A percentile compares a stretch with the other conserved stretches of the same genome.
phyloP scores from a whole-genome alignment of 495 filamentous ascomycete genomes.

The Neurospora sp. region DNA sequence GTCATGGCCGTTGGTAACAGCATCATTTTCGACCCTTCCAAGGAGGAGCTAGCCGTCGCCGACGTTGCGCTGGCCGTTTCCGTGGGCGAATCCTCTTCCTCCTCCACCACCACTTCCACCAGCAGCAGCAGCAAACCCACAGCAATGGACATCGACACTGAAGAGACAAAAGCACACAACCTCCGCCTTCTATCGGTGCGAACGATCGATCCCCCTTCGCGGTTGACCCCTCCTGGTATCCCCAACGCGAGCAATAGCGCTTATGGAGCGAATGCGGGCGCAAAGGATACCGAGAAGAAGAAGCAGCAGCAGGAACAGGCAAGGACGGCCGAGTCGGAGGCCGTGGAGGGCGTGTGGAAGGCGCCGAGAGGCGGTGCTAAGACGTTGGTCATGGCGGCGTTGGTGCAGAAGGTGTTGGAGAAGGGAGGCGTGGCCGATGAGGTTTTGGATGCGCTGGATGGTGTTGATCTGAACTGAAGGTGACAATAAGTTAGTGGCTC shows the following conservation, averaged over 20 bases:
- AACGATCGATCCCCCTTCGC: conserved; percentile 54
- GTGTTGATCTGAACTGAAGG: conserved; percentile 38
- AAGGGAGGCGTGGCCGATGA: conserved; percentile 74
- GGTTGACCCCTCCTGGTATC: conserved; percentile 50
- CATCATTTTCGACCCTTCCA: conserved; percentile 85
- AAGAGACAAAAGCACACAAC: conserved; percentile 7
- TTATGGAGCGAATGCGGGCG: conserved; percentile 36
- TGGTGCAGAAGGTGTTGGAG: conserved; percentile 56
- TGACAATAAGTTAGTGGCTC: too few species aligned
- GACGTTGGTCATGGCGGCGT: conserved; percentile 51
- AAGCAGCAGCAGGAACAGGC: conserved; percentile 32
- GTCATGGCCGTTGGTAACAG: conserved; percentile 79
- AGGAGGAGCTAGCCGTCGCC: conserved; percentile 85
- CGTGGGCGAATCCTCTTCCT: conserved; percentile 31
- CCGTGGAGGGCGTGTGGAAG: conserved; percentile 66
- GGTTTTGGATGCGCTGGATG: conserved; percentile 68
- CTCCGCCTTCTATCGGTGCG: conserved; percentile 51
- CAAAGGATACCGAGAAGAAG: conserved; percentile 14
- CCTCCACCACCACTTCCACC: conserved; percentile 10
- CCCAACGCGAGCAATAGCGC: conserved; percentile 60
- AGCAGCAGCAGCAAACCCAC: conserved; percentile 15
- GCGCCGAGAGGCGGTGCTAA: conserved; percentile 66
- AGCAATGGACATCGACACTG: conserved; percentile 5
- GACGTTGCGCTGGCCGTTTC: conserved; percentile 79
- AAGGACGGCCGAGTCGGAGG: conserved; percentile 41